phyloP scores from a whole-genome alignment of 306 rosid species.

The Datisca glomerata region DNA sequence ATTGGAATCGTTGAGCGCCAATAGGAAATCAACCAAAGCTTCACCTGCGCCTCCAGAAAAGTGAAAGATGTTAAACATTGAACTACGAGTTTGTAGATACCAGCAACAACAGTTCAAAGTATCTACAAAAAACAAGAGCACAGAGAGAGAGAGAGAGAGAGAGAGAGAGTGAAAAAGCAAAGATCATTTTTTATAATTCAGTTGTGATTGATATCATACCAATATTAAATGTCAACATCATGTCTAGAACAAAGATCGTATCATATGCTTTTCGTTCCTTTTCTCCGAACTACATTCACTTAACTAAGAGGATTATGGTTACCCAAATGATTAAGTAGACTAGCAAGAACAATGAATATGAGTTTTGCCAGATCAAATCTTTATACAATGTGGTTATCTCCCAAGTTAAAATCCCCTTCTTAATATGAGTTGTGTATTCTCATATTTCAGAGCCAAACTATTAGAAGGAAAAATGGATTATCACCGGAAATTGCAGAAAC shows the following conservation, averaged over 20 bases:
- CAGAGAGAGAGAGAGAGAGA: neutral
- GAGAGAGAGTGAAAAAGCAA: neutral
- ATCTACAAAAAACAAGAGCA: conserved; percentile 1
- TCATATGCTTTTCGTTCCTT: too few relatives aligned
- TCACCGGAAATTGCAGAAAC: neutral
- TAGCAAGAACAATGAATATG: too few relatives aligned
- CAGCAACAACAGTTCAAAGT: too few relatives aligned
- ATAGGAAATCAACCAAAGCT: conserved; percentile 52
- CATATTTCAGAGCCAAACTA: neutral
- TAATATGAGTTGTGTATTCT: neutral
- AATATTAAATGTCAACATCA: too few relatives aligned
- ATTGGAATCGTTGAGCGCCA: conserved; percentile 54
- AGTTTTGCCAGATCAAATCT: too few relatives aligned
- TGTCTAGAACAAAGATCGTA: too few relatives aligned
- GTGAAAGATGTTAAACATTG: conserved; percentile 1
- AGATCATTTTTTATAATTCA: neutral
- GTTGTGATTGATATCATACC: neutral
- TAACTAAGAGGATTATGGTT: too few relatives aligned
- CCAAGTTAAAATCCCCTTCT: too few relatives aligned
- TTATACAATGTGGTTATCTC: too few relatives aligned
- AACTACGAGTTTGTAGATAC: too few relatives aligned
- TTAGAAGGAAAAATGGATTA: neutral
- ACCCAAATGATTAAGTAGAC: too few relatives aligned
- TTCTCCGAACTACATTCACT: too few relatives aligned
- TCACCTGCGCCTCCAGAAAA: conserved; percentile 42